These are phyloP conservation scores for Suhomyces sp. DNA, from an alignment of 805 yeast species.

Conservation along the genomic window DNA sequence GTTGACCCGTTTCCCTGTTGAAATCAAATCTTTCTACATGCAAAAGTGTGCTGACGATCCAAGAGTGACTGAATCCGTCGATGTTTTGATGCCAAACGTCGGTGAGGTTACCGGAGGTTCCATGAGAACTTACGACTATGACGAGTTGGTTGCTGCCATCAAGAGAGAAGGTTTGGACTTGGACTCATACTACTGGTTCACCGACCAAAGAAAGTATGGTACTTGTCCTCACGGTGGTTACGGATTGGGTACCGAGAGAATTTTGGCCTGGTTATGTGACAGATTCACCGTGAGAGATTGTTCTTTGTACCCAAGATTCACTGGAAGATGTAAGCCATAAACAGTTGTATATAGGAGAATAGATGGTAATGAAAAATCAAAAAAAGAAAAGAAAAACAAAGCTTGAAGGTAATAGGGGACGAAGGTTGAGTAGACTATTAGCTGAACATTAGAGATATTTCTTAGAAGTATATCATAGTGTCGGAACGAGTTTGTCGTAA, in stretches of 20 bases:
- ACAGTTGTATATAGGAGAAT: neutral
- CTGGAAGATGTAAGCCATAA: conserved; percentile 96
- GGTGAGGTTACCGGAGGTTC: conserved; percentile 99
- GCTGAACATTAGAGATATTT: too few species aligned
- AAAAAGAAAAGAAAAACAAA: too few species aligned
- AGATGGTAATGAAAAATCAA: too few species aligned
- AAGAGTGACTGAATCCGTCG: conserved; percentile 97
- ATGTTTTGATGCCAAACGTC: conserved; percentile 97
- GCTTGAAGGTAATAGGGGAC: too few species aligned
- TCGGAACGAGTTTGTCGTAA: too few species aligned
- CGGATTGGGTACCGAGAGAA: conserved; percentile 97
- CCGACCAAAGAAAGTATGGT: conserved; percentile 94
- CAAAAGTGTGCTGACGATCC: conserved; percentile 85
- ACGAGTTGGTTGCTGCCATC: conserved; percentile 86
- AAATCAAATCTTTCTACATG: conserved; percentile 98
- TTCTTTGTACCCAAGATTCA: conserved; percentile 94
- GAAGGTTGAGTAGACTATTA: too few species aligned
- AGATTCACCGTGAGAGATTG: conserved; percentile 98
- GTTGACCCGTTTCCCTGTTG: conserved; percentile 92
- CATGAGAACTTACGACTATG: conserved; percentile 85
- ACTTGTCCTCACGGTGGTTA: conserved; percentile 99
- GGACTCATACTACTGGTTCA: conserved; percentile 90
- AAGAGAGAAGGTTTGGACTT: conserved; percentile 87
- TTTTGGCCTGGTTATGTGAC: conserved; percentile 97
- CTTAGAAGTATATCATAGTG: too few species aligned